Evolutionary conservation across 2,329 filamentous ascomycete genomes (phyloP).

Genomic region (Hymenotorrendiella dingleyae): DNA sequence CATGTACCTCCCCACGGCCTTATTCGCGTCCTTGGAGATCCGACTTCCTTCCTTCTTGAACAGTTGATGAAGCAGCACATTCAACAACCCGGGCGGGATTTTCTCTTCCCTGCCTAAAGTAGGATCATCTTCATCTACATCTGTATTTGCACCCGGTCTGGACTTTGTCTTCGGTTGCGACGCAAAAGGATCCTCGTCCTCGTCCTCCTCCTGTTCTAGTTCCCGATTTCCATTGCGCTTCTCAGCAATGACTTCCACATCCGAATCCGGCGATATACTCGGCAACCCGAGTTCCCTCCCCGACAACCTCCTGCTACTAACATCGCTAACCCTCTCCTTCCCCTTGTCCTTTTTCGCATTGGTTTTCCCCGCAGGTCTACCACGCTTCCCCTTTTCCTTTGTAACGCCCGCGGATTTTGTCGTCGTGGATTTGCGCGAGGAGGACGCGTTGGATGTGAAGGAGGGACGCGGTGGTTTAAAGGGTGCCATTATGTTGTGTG

Average conservation of each 20-base stretch:
- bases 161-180: neutral
- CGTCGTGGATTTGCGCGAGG: too few relatives aligned
- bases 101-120: slow-evolving; percentile 10
- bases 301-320: neutral
- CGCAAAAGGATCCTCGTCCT: slow-evolving; percentile 13
- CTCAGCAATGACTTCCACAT: neutral
- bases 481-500: too few relatives aligned
- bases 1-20: slow-evolving; percentile 74
- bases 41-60: slow-evolving; percentile 65
- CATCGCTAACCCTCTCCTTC: too few relatives aligned
- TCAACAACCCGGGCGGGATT: slow-evolving; percentile 70
- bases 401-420: too few relatives aligned
- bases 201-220: slow-evolving; percentile 1
- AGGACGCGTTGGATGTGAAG: too few relatives aligned
- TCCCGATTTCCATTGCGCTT: too few relatives aligned
- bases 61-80: slow-evolving; percentile 70
- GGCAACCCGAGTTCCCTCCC: slow-evolving; percentile 1
- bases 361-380: too few relatives aligned
- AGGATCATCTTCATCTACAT: neutral
- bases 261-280: slow-evolving; percentile 1
- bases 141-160: slow-evolving; percentile 2
- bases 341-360: too few relatives aligned
- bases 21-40: slow-evolving; percentile 72
- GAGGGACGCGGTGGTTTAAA: slow-evolving; percentile 28
- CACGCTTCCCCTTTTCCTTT: too few relatives aligned